Conservation (phyloP, 306 rosid genomes). For the Spatholobus suberectus region DNA sequence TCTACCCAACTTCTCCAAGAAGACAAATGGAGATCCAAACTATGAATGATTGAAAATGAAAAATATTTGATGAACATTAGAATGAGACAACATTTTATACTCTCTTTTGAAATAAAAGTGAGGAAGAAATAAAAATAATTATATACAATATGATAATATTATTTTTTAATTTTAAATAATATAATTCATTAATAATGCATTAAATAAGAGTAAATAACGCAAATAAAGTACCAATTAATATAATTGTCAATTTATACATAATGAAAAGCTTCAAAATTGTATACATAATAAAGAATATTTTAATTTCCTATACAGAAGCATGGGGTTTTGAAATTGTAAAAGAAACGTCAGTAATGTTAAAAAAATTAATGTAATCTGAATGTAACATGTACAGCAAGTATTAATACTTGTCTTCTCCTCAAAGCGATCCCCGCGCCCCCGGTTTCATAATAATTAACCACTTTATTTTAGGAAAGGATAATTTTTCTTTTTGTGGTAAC, state of each 20-base stretch:
- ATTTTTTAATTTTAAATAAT: no score
- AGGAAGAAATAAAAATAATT: no score
- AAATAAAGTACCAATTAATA: neutral
- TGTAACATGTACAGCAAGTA: neutral
- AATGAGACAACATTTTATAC: no score
- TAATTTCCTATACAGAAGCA: neutral
- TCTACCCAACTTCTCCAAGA: no score
- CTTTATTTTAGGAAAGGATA: neutral
- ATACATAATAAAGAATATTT: neutral
- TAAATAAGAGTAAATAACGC: neutral
- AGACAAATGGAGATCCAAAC: no score
- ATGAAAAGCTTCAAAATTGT: neutral
- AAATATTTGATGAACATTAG: no score
- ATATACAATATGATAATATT: no score
- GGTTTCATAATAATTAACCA: neutral
- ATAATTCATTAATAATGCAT: neutral
- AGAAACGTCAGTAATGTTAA: neutral
- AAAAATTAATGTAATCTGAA: constrained; percentile 3
- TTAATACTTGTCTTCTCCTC: constrained; percentile 34
- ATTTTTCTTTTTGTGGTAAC: neutral
- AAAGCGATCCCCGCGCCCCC: neutral
- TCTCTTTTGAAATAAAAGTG: no score
- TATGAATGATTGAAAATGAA: no score
- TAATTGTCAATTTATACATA: neutral
- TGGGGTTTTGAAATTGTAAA: neutral